A percentile compares a stretch with the other conserved stretches of the same genome.
Conservation (phyloP, 1,284 basidiomycete genomes). For the Peniophora sp. region DNA sequence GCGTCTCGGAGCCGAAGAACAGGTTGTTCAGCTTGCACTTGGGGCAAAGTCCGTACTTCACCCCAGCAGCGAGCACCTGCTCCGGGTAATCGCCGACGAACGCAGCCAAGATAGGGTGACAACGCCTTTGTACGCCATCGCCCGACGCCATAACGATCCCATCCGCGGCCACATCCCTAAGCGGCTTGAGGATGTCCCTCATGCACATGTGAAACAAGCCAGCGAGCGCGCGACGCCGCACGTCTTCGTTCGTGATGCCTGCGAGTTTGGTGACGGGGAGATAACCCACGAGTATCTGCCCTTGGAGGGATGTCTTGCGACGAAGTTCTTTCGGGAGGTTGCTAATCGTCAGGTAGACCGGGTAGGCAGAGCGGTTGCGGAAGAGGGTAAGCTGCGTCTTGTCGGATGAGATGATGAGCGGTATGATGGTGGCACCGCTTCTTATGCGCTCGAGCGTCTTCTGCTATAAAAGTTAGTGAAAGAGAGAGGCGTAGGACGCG, state of each 20-base stretch:
- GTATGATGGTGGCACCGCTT: not conserved
- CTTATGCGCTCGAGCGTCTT: too few species aligned
- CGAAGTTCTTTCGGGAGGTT: constrained; percentile 34
- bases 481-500: too few species aligned
- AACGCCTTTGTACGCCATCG: constrained; percentile 16
- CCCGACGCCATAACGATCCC: constrained; percentile 1
- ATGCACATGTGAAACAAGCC: constrained; percentile 26
- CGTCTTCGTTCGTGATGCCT: constrained; percentile 20
- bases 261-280: constrained; percentile 25
- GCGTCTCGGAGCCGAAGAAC: too few species aligned
- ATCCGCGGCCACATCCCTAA: not conserved
- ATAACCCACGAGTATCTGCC: constrained; percentile 29
- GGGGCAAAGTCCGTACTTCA: constrained; percentile 12
- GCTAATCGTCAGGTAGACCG: constrained; percentile 31
- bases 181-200: not conserved
- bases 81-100: constrained; percentile 19
- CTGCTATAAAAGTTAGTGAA: too few species aligned
- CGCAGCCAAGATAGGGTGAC: constrained; percentile 21
- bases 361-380: not conserved
- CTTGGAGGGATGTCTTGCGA: constrained; percentile 24
- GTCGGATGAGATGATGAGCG: not conserved
- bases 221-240: constrained; percentile 16
- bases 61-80: constrained; percentile 8
- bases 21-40: constrained; percentile 4
- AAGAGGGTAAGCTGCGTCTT: constrained; percentile 1